phyloP scores from a whole-genome alignment of 352 stramenopile genomes.

The Phytophthora ohioensis region DNA sequence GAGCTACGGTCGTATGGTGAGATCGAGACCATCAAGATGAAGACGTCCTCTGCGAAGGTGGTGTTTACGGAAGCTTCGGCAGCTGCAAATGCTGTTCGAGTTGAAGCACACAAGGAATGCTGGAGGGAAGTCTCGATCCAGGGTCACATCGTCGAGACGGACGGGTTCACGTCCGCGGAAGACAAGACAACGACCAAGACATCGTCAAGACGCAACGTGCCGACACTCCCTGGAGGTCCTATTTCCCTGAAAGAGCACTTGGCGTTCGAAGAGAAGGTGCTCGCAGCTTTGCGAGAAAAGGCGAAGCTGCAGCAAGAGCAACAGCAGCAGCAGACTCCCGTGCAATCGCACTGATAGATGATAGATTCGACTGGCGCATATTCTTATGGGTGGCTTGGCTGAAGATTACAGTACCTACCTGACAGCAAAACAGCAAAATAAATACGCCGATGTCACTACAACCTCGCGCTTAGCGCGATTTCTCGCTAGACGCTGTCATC shows the following conservation, averaged over 20 bases:
- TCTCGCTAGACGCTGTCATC: constrained; percentile 54
- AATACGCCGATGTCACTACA: constrained; percentile 22
- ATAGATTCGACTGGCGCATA: constrained; percentile 21
- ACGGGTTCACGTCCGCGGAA: constrained; percentile 44
- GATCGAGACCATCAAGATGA: constrained; percentile 77
- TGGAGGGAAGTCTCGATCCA: constrained; percentile 82
- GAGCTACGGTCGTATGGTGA: constrained; percentile 67
- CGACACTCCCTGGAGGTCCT: constrained; percentile 50
- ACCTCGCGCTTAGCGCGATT: constrained; percentile 37
- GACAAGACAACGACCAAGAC: constrained; percentile 26
- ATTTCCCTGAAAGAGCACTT: constrained; percentile 66
- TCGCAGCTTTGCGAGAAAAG: constrained; percentile 54
- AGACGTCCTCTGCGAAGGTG: constrained; percentile 73
- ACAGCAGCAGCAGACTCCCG: constrained; percentile 27
- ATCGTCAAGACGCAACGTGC: constrained; percentile 21
- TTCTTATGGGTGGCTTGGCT: constrained; percentile 25
- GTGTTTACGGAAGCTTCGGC: constrained; percentile 57
- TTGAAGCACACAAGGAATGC: constrained; percentile 74
- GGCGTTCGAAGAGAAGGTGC: constrained; percentile 62
- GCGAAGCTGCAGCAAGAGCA: constrained; percentile 46
- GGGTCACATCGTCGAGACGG: constrained; percentile 75
- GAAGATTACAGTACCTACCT: constrained; percentile 8
- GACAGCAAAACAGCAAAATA: constrained; percentile 19
- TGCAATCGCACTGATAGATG: constrained; percentile 29
- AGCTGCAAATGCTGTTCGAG: constrained; percentile 63